Conservation (phyloP, 1,284 basidiomycete genomes). For the Leccinum pachyderme region DNA sequence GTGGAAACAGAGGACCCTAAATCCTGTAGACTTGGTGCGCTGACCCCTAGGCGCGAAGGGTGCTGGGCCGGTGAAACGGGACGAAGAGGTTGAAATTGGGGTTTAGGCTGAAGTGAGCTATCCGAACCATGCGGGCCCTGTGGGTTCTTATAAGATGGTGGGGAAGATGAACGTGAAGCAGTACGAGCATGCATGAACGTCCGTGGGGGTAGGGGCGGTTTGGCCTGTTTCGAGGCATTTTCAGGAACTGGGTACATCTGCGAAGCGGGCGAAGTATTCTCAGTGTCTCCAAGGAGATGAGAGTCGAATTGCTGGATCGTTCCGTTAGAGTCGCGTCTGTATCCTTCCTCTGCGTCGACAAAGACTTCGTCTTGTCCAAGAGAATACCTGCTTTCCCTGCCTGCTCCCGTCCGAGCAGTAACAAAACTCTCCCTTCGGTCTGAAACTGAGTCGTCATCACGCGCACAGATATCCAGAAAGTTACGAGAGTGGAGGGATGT, state of each 20-base stretch:
- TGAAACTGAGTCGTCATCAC: conserved; percentile 45
- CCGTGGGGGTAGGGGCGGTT: conserved; percentile 27
- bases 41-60: conserved; percentile 16
- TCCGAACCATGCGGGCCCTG: conserved; percentile 19
- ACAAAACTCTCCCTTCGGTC: conserved; percentile 59
- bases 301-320: conserved; percentile 21
- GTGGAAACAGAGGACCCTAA: conserved; percentile 22
- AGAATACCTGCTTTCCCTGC: conserved; percentile 33
- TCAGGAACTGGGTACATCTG: conserved; percentile 1
- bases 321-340: conserved; percentile 21
- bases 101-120: conserved; percentile 4
- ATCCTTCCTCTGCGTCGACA: conserved; percentile 36
- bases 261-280: conserved; percentile 4
- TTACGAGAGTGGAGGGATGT: conserved; percentile 33
- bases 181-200: conserved; percentile 16
- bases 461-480: conserved; percentile 28
- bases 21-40: conserved; percentile 33
- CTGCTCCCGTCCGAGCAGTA: conserved; percentile 44
- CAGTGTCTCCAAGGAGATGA: conserved; percentile 16
- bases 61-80: conserved; percentile 4
- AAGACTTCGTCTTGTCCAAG: conserved; percentile 30
- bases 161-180: conserved; percentile 19
- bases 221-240: conserved; percentile 5
- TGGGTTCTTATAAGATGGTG: conserved; percentile 28
- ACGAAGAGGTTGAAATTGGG: conserved; percentile 12